These are phyloP conservation scores for Colletotrichum orbiculare DNA, from an alignment of 2,329 filamentous ascomycete genomes.

Conservation along the genomic window DNA sequence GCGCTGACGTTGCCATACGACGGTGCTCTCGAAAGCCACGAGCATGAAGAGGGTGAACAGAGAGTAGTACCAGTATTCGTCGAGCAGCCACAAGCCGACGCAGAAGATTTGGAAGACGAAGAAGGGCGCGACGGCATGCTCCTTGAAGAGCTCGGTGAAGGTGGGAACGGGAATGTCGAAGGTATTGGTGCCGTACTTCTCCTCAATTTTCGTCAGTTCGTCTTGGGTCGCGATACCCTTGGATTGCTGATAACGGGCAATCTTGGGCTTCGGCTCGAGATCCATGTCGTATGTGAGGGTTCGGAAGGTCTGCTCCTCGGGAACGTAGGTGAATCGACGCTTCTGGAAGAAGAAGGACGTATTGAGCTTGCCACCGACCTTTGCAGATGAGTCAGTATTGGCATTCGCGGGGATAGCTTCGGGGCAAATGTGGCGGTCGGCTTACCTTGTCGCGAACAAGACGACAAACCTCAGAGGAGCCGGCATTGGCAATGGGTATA, in stretches of 20 bases:
- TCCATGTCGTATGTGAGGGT: slow-evolving; percentile 89
- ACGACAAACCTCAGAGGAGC: slow-evolving; percentile 86
- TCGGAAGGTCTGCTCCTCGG: slow-evolving; percentile 78
- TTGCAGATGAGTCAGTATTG: slow-evolving; percentile 9
- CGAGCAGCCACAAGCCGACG: slow-evolving; percentile 96
- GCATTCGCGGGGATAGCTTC: neutral
- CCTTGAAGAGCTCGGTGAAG: slow-evolving; percentile 95
- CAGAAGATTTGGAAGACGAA: slow-evolving; percentile 99
- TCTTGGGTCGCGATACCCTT: slow-evolving; percentile 78
- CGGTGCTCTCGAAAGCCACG: slow-evolving; percentile 95
- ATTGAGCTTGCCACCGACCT: slow-evolving; percentile 79
- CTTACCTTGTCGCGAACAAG: slow-evolving; percentile 75
- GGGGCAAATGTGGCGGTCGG: neutral
- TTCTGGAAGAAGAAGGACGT: slow-evolving; percentile 97
- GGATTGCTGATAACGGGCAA: slow-evolving; percentile 83
- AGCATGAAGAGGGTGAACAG: slow-evolving; percentile 99
- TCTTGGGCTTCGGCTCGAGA: slow-evolving; percentile 80
- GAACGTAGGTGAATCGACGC: slow-evolving; percentile 89
- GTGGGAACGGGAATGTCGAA: slow-evolving; percentile 98
- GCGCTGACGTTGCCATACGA: slow-evolving; percentile 98
- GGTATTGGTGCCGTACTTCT: slow-evolving; percentile 95
- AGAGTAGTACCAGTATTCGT: slow-evolving; percentile 99
- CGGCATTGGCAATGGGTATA: slow-evolving; percentile 88
- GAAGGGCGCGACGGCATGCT: slow-evolving; percentile 98
- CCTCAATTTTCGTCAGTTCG: slow-evolving; percentile 83